Evolutionary conservation across 179 eudicot genomes (phyloP).

Genomic region (Drosera spatulata): DNA sequence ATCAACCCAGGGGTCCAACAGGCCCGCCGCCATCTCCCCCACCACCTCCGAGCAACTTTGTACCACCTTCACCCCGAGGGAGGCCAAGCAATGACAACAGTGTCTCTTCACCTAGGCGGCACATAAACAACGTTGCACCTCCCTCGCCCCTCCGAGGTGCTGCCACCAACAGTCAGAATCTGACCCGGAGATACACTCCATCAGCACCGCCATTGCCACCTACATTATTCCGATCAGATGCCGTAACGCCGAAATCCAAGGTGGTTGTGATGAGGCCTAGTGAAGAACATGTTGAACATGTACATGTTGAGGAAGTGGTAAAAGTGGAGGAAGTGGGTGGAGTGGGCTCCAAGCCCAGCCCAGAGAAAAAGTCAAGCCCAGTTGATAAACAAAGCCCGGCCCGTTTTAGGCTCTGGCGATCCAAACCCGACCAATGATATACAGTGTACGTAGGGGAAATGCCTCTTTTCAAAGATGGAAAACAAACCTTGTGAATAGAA

Average conservation of each 20-base stretch:
- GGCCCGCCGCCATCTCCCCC: conserved; percentile 21
- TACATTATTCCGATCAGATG: conserved; percentile 12
- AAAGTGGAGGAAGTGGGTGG: background rate
- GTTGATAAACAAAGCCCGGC: too few relatives aligned
- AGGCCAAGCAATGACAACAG: conserved; percentile 1
- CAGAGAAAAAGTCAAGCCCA: background rate
- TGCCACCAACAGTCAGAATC: background rate
- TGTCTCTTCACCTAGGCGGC: conserved; percentile 3
- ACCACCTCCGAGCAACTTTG: conserved; percentile 5
- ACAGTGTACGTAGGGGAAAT: too few relatives aligned
- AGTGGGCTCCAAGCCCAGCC: background rate
- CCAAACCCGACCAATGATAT: too few relatives aligned
- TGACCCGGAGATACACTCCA: conserved; percentile 5
- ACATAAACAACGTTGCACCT: background rate
- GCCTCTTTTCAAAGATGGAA: too few relatives aligned
- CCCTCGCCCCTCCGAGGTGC: conserved; percentile 1
- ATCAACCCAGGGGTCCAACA: conserved; percentile 6
- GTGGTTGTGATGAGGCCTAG: conserved; percentile 19
- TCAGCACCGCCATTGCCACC: conserved; percentile 23
- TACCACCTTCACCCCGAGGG: background rate
- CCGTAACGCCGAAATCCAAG: conserved; percentile 20
- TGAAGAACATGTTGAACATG: conserved; percentile 22
- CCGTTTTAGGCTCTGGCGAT: too few relatives aligned
- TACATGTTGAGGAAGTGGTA: conserved; percentile 9
- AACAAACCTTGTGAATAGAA: too few relatives aligned